Base-by-base conservation (phyloP, 202 grass and related monocot genomes). In the Setaria italica region DNA sequence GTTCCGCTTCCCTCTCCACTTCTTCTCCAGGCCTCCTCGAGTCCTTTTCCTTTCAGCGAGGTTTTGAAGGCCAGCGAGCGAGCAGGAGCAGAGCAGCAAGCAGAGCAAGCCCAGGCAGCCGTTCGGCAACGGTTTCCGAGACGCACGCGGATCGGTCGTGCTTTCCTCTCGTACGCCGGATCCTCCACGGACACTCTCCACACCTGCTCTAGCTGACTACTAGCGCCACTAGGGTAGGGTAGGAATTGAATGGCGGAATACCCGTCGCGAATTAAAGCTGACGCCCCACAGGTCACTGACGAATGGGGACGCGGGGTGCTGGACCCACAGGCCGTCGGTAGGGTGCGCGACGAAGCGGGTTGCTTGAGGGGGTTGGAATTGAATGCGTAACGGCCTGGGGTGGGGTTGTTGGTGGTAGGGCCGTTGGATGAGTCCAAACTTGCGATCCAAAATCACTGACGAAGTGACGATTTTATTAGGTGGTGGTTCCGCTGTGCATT, bases 61-160 rank as follows among this genome's bases (percentile, higher is more conserved):
- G 45, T 48, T 47, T 29, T 29, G 68, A 48, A 71, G 43, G 4
- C 68, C 43, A 12, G 4, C 41, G 15, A 43, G 39, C 66, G 37
- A 39, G 64, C 34, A 6, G 16, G 34, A 34, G 29, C 25, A 25
- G 25, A 14, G 29, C 42, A 5, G 13, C 20, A 2, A 59, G 56
- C 7, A 9, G 9, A 29, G 58, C 57, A 10, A 5, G 21, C 57
- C 11, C 59, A 17, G 4, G 3, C 8, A 14, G 74, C 74, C 65
- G 74, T 34, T 49, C 30, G 50, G 30, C 39, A 21, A 49, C 42
- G 74, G 53, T 79, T 62, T 41, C 64, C 83, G 41, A 71, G 83
- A 51, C 41, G 5, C 10, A 42, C 21, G 16, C 11, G 68, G 81
- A 56, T 72, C 84, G 84, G 59, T 47, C 32, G 25, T 51, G 19